phyloP scores from a whole-genome alignment of 108 stramenopile genomes.

The Epipyxis sp. region DNA sequence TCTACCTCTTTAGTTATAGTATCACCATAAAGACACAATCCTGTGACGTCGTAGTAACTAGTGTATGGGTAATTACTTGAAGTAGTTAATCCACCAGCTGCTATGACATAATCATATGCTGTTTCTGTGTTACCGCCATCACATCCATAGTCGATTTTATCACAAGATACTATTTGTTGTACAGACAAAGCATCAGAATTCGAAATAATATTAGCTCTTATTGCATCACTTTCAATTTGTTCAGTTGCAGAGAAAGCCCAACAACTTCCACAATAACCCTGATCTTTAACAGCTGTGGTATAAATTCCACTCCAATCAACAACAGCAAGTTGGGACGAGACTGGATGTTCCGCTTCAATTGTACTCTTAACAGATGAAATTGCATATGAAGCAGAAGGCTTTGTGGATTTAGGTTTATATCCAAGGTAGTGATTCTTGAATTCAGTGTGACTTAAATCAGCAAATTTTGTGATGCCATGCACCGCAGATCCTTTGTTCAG shows the following conservation, averaged over 20 bases:
- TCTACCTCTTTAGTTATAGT: no score
- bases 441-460: background rate
- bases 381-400: no score
- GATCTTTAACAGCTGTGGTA: slow-evolving; percentile 66
- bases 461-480: background rate
- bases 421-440: background rate
- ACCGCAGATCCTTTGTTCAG: background rate
- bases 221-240: slow-evolving; percentile 19
- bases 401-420: background rate
- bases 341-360: no score
- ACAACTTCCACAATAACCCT: no score
- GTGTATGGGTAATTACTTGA: background rate
- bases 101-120: slow-evolving; percentile 34
- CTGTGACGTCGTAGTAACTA: background rate
- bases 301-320: background rate
- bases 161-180: slow-evolving; percentile 70
- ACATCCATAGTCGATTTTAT: slow-evolving; percentile 75
- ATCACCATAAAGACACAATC: background rate
- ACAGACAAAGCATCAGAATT: slow-evolving; percentile 49
- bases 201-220: background rate
- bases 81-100: slow-evolving; percentile 1
- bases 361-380: no score
- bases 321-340: no score
- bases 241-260: no score
- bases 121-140: slow-evolving; percentile 63